These are phyloP conservation scores for Psilocybe subaeruginosa DNA, from an alignment of 768 basidiomycete species.

Conservation along the genomic window DNA sequence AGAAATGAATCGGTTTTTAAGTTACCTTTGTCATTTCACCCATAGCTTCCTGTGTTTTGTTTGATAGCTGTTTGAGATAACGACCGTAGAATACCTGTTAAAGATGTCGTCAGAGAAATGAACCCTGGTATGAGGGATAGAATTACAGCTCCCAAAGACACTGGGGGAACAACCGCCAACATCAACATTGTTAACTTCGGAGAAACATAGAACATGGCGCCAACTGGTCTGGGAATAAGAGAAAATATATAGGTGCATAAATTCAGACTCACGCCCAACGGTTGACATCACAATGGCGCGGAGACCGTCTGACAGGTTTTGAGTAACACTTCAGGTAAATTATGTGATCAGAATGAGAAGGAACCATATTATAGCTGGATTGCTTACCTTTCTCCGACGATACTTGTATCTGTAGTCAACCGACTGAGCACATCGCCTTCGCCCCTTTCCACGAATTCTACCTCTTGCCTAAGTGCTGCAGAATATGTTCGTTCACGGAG, in stretches of 20 bases:
- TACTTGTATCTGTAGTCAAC: conserved; percentile 87
- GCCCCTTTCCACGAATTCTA: conserved; percentile 90
- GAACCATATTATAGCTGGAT: not conserved
- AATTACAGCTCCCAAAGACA: conserved; percentile 81
- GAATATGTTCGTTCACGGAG: conserved; percentile 81
- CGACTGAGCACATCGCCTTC: conserved; percentile 94
- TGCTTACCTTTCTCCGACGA: conserved; percentile 87
- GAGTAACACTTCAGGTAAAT: conserved; percentile 59
- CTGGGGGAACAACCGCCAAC: conserved; percentile 89
- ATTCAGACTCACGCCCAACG: conserved; percentile 75
- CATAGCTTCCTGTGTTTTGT: conserved; percentile 90
- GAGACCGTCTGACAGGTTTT: conserved; percentile 79
- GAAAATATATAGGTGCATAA: not conserved
- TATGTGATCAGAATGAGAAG: conserved; percentile 3
- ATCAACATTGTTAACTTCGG: conserved; percentile 88
- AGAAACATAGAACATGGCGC: conserved; percentile 94
- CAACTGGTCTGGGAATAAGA: conserved; percentile 51
- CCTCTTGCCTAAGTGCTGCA: conserved; percentile 86
- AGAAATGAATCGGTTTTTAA: conserved; percentile 24
- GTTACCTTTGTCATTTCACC: conserved; percentile 89
- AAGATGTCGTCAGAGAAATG: not conserved
- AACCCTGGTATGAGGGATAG: not conserved
- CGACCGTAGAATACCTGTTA: conserved; percentile 91
- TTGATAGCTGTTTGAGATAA: conserved; percentile 90
- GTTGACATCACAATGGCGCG: conserved; percentile 90